Evolutionary conservation across 768 basidiomycete genomes (phyloP).

Genomic region (Leccinum obscurum): DNA sequence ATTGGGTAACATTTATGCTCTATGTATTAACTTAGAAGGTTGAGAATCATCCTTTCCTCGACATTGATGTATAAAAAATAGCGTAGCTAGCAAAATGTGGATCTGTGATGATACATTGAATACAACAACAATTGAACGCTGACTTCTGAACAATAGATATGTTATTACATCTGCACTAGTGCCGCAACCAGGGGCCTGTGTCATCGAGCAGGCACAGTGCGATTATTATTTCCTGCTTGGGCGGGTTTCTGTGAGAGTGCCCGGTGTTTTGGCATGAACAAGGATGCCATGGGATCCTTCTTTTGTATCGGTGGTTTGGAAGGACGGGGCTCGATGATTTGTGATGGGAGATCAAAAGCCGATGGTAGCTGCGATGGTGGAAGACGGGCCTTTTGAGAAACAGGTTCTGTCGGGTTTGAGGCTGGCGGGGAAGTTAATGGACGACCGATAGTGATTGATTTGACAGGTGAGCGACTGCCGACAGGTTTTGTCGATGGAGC

Average conservation of each 20-base stretch:
- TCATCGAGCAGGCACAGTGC: constrained; percentile 25
- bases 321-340: constrained; percentile 30
- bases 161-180: neutral
- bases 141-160: constrained; percentile 9
- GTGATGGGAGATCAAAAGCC: constrained; percentile 17
- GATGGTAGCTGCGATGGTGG: constrained; percentile 25
- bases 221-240: constrained; percentile 26
- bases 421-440: constrained; percentile 25
- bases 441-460: constrained; percentile 45
- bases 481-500: constrained; percentile 30
- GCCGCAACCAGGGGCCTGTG: neutral
- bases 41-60: neutral
- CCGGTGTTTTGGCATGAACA: constrained; percentile 79
- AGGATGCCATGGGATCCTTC: constrained; percentile 60
- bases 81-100: constrained; percentile 7
- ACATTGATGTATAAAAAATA: constrained; percentile 9
- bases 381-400: constrained; percentile 27
- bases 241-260: constrained; percentile 55
- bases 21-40: neutral
- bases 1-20: constrained; percentile 3
- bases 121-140: constrained; percentile 6
- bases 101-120: constrained; percentile 17
- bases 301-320: constrained; percentile 44
- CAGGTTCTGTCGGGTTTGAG: constrained; percentile 8
- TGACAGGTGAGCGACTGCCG: constrained; percentile 51